A percentile compares a stretch with the other conserved stretches of the same genome.
phyloP scores from a whole-genome alignment of 352 stramenopile genomes.

The Thalassiosira sp. region DNA sequence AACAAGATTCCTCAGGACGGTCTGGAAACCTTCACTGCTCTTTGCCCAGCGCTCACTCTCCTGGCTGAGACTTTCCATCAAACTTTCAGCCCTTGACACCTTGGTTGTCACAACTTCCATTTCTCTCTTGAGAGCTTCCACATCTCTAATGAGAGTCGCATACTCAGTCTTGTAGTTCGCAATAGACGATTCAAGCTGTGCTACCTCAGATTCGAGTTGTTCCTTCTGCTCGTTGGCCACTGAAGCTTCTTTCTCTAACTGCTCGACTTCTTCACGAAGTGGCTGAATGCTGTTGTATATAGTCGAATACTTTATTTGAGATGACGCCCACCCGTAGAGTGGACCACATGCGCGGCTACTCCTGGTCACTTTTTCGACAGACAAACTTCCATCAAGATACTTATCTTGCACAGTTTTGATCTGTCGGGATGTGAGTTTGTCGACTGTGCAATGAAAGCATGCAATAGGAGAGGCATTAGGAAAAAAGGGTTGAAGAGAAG shows the following conservation, averaged over 20 bases:
- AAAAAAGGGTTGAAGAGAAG: not conserved
- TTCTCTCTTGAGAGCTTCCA: conserved; percentile 96
- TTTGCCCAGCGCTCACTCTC: conserved; percentile 98
- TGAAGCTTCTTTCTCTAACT: conserved; percentile 92
- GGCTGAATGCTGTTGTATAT: conserved; percentile 99
- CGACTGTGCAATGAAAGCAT: conserved; percentile 68
- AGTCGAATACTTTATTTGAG: conserved; percentile 97
- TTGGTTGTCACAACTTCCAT: conserved; percentile 97
- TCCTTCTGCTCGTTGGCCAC: conserved; percentile 92
- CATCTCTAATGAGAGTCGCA: conserved; percentile 95
- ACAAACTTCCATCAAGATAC: conserved; percentile 91
- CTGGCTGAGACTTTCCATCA: conserved; percentile 97
- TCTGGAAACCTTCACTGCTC: conserved; percentile 95
- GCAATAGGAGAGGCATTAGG: conserved; percentile 2
- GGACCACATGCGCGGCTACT: conserved; percentile 93
- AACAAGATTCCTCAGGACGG: conserved; percentile 95
- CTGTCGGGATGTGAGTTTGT: conserved; percentile 93
- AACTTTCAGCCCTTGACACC: conserved; percentile 93
- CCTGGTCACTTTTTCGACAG: conserved; percentile 74
- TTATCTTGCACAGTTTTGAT: conserved; percentile 94
- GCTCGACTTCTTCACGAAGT: conserved; percentile 96
- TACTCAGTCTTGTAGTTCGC: conserved; percentile 99
- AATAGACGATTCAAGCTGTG: conserved; percentile 94
- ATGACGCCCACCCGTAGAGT: conserved; percentile 98
- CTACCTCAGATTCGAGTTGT: conserved; percentile 90